Conservation (phyloP, 2,329 filamentous ascomycete species). For the Mycosphaerella sp. region DNA sequence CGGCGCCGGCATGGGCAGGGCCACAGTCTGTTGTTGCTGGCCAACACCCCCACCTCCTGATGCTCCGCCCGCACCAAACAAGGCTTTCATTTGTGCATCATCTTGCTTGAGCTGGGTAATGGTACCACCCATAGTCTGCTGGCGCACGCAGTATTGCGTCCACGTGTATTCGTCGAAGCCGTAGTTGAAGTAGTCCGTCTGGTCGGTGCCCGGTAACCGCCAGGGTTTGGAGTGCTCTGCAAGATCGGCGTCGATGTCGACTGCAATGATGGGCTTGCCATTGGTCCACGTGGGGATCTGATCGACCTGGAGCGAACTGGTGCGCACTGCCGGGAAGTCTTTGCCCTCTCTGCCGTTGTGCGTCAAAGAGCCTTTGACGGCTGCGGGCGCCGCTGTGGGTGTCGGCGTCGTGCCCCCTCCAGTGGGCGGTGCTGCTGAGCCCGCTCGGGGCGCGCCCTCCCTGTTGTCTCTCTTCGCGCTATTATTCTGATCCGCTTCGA, state of each 20-base stretch:
- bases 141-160: constrained; percentile 87
- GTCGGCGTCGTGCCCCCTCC: neutral
- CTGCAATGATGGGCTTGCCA: constrained; percentile 63
- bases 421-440: constrained; percentile 7
- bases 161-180: constrained; percentile 98
- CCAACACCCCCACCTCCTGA: neutral
- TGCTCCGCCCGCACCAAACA: constrained; percentile 42
- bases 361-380: constrained; percentile 34
- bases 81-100: constrained; percentile 55
- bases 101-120: constrained; percentile 73
- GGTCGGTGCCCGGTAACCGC: constrained; percentile 87
- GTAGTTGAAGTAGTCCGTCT: constrained; percentile 98
- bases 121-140: constrained; percentile 69
- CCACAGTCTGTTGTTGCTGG: constrained; percentile 21
- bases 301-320: constrained; percentile 79
- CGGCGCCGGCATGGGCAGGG: constrained; percentile 21
- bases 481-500: constrained; percentile 13
- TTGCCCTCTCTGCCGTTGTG: constrained; percentile 49
- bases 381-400: constrained; percentile 13
- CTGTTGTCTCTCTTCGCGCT: constrained; percentile 17
- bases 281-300: constrained; percentile 68
- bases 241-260: constrained; percentile 49
- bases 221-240: constrained; percentile 80
- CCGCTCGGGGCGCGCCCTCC: constrained; percentile 15
- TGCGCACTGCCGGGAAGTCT: constrained; percentile 60